A percentile compares a stretch with the other conserved stretches of the same genome.
Evolutionary conservation across 2,329 filamentous ascomycete genomes (phyloP).

Genomic region (Ceratocystis colombiana): DNA sequence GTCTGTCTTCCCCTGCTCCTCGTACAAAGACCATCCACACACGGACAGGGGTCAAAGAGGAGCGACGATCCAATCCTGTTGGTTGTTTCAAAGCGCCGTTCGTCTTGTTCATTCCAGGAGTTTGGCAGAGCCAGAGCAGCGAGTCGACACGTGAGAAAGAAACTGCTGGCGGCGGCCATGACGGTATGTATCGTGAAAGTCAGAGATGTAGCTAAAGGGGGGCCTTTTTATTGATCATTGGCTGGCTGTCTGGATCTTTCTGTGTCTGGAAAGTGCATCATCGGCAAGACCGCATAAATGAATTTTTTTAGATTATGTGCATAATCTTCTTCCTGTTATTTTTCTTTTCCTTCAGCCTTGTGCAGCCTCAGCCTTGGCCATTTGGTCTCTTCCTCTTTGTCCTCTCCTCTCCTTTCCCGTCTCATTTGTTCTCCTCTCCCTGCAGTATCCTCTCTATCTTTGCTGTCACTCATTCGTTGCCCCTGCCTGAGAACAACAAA

Average conservation of each 20-base stretch:
- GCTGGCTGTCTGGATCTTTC: neutral
- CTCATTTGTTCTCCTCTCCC: neutral
- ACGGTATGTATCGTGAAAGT: neutral
- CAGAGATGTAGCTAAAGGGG: neutral
- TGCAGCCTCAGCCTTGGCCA: too few species aligned
- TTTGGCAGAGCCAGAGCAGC: too few species aligned
- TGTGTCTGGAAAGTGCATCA: conserved; percentile 13
- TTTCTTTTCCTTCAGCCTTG: too few species aligned
- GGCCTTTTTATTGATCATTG: neutral
- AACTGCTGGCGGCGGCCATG: too few species aligned
- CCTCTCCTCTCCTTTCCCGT: neutral
- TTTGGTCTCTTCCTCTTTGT: neutral
- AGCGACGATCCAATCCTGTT: neutral
- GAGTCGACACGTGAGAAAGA: too few species aligned
- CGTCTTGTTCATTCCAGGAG: neutral
- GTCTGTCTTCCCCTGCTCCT: neutral
- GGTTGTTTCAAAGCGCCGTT: neutral
- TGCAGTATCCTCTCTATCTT: neutral
- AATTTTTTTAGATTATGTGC: neutral
- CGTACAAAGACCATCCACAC: neutral
- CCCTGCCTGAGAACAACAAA: neutral
- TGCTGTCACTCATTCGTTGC: neutral
- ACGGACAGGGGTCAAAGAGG: neutral
- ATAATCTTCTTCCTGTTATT: too few species aligned
- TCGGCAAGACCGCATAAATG: conserved; percentile 9